phyloP scores from a whole-genome alignment of 2,329 filamentous ascomycete species.

The Phialocephala subalpina region DNA sequence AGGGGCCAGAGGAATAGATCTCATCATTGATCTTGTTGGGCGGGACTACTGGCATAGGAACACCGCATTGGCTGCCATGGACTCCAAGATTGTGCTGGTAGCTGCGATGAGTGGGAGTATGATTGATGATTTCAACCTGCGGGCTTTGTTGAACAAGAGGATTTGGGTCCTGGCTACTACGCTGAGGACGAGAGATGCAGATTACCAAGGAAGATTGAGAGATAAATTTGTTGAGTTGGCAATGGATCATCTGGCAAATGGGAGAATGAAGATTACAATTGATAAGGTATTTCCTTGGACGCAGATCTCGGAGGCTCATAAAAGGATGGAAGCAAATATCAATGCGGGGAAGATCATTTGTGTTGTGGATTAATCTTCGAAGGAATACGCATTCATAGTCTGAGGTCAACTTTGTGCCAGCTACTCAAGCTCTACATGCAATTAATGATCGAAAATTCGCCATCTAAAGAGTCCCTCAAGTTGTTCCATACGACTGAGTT shows the following conservation, averaged over 20 bases:
- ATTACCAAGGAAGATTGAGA: slow-evolving; percentile 11
- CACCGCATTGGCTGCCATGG: slow-evolving; percentile 3
- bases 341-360: slow-evolving; percentile 4
- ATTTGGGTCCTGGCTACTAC: slow-evolving; percentile 8
- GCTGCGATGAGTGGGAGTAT: slow-evolving; percentile 6
- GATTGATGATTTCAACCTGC: slow-evolving; percentile 8
- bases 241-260: slow-evolving; percentile 7
- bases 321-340: slow-evolving; percentile 10
- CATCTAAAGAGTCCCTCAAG: too few relatives aligned
- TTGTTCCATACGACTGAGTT: too few relatives aligned
- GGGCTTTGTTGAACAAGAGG: slow-evolving; percentile 5
- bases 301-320: background rate
- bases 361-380: background rate
- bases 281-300: slow-evolving; percentile 7
- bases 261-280: slow-evolving; percentile 9
- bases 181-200: slow-evolving; percentile 4
- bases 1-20: slow-evolving; percentile 1
- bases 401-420: background rate
- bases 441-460: too few relatives aligned
- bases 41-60: slow-evolving; percentile 9
- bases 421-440: too few relatives aligned
- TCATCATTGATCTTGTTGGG: slow-evolving; percentile 3
- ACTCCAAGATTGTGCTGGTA: slow-evolving; percentile 1
- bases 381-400: background rate
- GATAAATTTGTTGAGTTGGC: slow-evolving; percentile 7